These are phyloP conservation scores for Aspergillus udagawae DNA, from an alignment of 2,329 filamentous ascomycete genomes.

Conservation along the genomic window DNA sequence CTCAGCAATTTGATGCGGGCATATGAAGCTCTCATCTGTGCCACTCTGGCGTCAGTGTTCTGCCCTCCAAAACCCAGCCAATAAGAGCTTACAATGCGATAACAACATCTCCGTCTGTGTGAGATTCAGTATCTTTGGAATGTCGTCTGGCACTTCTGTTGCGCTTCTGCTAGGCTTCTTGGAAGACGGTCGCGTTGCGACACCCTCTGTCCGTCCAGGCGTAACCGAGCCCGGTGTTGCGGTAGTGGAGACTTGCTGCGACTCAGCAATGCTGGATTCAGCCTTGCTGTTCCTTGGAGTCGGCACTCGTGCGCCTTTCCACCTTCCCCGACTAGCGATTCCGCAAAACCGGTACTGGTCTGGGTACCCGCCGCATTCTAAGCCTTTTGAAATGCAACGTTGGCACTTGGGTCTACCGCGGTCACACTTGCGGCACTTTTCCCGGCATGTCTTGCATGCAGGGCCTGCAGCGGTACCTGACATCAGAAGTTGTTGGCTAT, in stretches of 20 bases:
- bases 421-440: conserved; percentile 32
- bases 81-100: conserved; percentile 17
- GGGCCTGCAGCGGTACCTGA: conserved; percentile 16
- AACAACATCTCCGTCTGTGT: conserved; percentile 17
- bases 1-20: conserved; percentile 28
- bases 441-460: conserved; percentile 30
- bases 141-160: not conserved
- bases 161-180: not conserved
- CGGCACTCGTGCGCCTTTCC: conserved; percentile 24
- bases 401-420: conserved; percentile 26
- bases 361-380: conserved; percentile 28
- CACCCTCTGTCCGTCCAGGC: not conserved
- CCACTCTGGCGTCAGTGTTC: not conserved
- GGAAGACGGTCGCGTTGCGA: not conserved
- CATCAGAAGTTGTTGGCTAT: not conserved
- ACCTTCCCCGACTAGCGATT: conserved; percentile 28
- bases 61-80: not conserved
- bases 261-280: not conserved
- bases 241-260: not conserved
- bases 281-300: not conserved
- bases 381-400: conserved; percentile 27
- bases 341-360: conserved; percentile 31
- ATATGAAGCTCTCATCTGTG: conserved; percentile 25
- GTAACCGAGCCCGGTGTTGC: not conserved
- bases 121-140: conserved; percentile 6